Conservation (phyloP, 495 filamentous ascomycete species). For the Aspergillus incahuasiensis region DNA sequence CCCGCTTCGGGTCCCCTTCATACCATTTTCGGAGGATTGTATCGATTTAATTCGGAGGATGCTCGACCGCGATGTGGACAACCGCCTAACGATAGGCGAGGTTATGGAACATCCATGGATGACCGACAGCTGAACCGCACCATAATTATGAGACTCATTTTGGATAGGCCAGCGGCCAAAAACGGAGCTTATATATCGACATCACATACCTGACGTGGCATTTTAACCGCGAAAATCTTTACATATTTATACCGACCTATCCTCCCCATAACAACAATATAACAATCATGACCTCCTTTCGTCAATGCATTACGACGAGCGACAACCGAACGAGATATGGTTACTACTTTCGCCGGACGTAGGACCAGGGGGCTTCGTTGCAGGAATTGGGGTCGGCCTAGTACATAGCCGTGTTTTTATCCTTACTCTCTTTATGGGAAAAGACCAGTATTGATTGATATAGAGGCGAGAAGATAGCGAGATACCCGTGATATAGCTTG, state of each 20-base stretch:
- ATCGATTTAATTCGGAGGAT: slow-evolving; percentile 86
- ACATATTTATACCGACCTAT: slow-evolving; percentile 11
- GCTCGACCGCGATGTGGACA: slow-evolving; percentile 84
- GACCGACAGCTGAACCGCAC: slow-evolving; percentile 21
- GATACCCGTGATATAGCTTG: slow-evolving; percentile 17
- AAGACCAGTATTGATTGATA: slow-evolving; percentile 6
- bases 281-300: not conserved
- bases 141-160: not conserved
- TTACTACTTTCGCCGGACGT: not conserved
- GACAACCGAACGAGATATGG: slow-evolving; percentile 7
- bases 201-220: slow-evolving; percentile 1
- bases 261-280: slow-evolving; percentile 6
- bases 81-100: slow-evolving; percentile 73
- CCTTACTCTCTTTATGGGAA: not conserved
- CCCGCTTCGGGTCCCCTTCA: slow-evolving; percentile 84
- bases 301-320: slow-evolving; percentile 15
- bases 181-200: not conserved
- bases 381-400: not conserved
- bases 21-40: slow-evolving; percentile 79
- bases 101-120: slow-evolving; percentile 85
- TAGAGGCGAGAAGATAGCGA: slow-evolving; percentile 17
- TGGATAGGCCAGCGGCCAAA: slow-evolving; percentile 3
- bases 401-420: not conserved
- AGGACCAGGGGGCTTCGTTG: not conserved
- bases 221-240: slow-evolving; percentile 10